Evolutionary conservation across 2,329 filamentous ascomycete genomes (phyloP).

Genomic region (Colletotrichum higginsianum): DNA sequence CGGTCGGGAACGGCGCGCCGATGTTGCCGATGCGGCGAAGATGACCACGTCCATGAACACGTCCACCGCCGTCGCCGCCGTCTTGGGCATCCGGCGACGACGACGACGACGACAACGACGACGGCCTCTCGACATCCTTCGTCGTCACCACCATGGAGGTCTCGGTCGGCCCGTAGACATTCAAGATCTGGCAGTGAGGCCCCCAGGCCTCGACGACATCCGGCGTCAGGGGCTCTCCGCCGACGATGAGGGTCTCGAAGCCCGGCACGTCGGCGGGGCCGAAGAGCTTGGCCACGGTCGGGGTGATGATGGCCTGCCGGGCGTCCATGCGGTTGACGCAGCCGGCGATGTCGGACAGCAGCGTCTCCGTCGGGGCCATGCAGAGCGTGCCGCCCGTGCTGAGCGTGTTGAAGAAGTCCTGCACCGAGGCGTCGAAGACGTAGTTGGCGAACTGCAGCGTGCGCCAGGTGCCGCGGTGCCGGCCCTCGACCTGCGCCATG

Average conservation of each 20-base stretch:
- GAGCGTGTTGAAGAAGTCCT: slow-evolving; percentile 33
- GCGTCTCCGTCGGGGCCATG: slow-evolving; percentile 20
- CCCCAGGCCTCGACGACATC: slow-evolving; percentile 36
- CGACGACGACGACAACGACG: too few relatives aligned
- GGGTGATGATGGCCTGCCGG: slow-evolving; percentile 37
- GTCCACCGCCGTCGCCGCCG: too few relatives aligned
- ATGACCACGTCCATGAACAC: too few relatives aligned
- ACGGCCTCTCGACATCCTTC: slow-evolving; percentile 6
- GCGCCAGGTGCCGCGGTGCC: slow-evolving; percentile 9
- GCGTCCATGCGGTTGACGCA: slow-evolving; percentile 26
- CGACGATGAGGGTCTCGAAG: slow-evolving; percentile 31
- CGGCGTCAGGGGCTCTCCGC: slow-evolving; percentile 34
- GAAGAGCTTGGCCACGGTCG: slow-evolving; percentile 43
- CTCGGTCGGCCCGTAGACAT: slow-evolving; percentile 45
- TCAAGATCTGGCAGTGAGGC: slow-evolving; percentile 38
- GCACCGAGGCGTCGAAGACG: slow-evolving; percentile 29
- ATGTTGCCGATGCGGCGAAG: not conserved
- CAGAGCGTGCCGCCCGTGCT: slow-evolving; percentile 26
- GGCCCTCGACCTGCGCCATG: slow-evolving; percentile 39
- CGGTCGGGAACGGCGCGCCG: slow-evolving; percentile 19
- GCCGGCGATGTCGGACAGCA: slow-evolving; percentile 22
- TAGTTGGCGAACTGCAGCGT: slow-evolving; percentile 30
- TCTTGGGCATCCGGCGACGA: too few relatives aligned
- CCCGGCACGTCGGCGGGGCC: slow-evolving; percentile 40
- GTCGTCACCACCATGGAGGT: slow-evolving; percentile 38